Base-by-base conservation (phyloP, 768 basidiomycete genomes). In the Rhizopogon vesiculosus region DNA sequence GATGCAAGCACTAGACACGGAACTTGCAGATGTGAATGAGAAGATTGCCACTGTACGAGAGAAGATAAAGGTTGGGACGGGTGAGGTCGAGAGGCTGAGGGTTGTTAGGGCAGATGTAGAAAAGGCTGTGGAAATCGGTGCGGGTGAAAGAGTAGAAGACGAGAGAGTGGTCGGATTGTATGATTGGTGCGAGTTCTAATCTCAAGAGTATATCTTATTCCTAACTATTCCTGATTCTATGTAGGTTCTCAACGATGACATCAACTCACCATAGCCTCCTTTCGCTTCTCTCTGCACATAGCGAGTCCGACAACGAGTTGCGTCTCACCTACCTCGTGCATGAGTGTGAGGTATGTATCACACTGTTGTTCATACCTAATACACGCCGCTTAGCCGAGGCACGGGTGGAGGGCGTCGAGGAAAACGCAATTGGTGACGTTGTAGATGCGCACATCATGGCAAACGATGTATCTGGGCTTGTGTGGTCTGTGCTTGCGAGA, bases 1-100 rank as follows among this genome's bases (percentile, higher is more conserved):
- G 66, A 90, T 95, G 84, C 87, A 92, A 64, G 72, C 69, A n/a
- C 72, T 90, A 42, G 84, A 82, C 48, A 89, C 90, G 48, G 76
- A 85, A 55, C 75, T 86, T 7, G 80, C 85, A 54, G 65, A 67
- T 10, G 66, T 83, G 22, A 81, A 84, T 49, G 74, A 74, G 48
- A 72, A 71, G 38, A 75, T 84, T 38, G 77, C 78, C 22, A 70
- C 71, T 5, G 74, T 84, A 16, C 89, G 86, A 61, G 84, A 83
- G 15, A 72, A 74, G 28, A 74, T 91, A 41, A 92, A 89, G 66
- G 69, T 68, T 1, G 78, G 76, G 40, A 76, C 78, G 35, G 62
- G 75, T 12, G 81, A 84, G 42, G 66, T 87, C 43, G 88, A 91
- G 65, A 76, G 69, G 38, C 61, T 86, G 53, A 77, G 85, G 48